Percentiles rank a stretch among this genome's conserved stretches.
Conservation (phyloP, 2,329 filamentous ascomycete genomes). For the Aspergillus melleus region DNA sequence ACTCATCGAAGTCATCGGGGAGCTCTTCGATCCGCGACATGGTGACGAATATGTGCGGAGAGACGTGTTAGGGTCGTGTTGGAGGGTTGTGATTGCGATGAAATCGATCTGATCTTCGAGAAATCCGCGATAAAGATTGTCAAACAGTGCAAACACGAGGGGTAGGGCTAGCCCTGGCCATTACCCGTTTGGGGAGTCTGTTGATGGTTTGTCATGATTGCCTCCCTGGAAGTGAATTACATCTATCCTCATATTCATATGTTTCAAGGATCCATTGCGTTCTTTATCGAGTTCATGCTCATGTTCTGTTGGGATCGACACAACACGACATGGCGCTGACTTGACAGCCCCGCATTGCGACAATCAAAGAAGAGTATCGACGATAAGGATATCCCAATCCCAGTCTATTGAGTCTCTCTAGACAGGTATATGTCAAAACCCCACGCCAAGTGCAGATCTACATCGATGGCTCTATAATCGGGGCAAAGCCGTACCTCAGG, state of each 20-base stretch:
- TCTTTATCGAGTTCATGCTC: neutral
- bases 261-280: no score
- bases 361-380: neutral
- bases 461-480: neutral
- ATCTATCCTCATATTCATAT: no score
- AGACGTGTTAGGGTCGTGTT: neutral
- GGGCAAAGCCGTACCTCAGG: neutral
- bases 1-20: conserved; percentile 52
- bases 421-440: no score
- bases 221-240: neutral
- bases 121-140: neutral
- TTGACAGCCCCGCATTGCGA: neutral
- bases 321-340: neutral
- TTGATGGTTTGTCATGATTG: neutral
- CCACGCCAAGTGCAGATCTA: neutral
- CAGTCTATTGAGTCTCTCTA: neutral
- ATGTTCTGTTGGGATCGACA: neutral
- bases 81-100: conserved; percentile 1
- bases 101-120: neutral
- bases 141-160: conserved; percentile 17
- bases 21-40: conserved; percentile 57
- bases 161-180: conserved; percentile 17
- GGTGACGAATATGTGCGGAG: conserved; percentile 7
- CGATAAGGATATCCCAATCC: neutral
- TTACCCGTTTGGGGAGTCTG: conserved; percentile 4